These are phyloP conservation scores for Metschnikowia corniflorae DNA, from an alignment of 805 yeast genomes.

Conservation along the genomic window DNA sequence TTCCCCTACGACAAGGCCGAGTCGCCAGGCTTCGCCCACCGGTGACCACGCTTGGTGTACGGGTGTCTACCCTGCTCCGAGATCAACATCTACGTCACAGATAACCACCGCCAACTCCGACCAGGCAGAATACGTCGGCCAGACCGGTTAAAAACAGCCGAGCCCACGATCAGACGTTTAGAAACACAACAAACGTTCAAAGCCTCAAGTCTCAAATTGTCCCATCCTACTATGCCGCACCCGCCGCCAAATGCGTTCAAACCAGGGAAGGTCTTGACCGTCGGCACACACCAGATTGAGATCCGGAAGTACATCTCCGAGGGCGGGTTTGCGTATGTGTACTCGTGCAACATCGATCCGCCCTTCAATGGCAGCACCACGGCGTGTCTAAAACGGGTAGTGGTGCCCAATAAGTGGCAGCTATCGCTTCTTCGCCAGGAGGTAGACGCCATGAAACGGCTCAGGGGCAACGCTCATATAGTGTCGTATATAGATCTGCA, in stretches of 20 bases:
- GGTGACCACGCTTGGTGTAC: too few species aligned
- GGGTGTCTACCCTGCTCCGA: too few species aligned
- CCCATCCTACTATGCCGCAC: constrained; percentile 18
- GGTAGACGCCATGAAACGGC: constrained; percentile 93
- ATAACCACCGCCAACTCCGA: too few species aligned
- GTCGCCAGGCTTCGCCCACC: too few species aligned
- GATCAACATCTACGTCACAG: too few species aligned
- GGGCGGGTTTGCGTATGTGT: constrained; percentile 96
- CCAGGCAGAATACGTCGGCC: too few species aligned
- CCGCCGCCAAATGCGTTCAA: constrained; percentile 62
- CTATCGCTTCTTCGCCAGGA: constrained; percentile 84
- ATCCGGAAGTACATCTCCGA: constrained; percentile 72
- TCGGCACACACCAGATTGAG: constrained; percentile 75
- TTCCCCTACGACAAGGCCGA: too few species aligned
- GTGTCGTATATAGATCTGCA: constrained; percentile 94
- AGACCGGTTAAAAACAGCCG: too few species aligned
- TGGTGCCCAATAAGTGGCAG: constrained; percentile 85
- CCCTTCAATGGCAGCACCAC: constrained; percentile 47
- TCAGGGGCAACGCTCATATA: constrained; percentile 72
- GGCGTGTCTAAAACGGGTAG: constrained; percentile 92
- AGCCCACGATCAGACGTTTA: too few species aligned
- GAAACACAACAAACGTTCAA: too few species aligned
- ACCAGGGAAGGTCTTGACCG: constrained; percentile 76
- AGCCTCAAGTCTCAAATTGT: too few species aligned
- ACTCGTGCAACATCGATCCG: constrained; percentile 69